Base-by-base conservation (phyloP, 2,329 filamentous ascomycete genomes). In the Pestalotiopsis fici region DNA sequence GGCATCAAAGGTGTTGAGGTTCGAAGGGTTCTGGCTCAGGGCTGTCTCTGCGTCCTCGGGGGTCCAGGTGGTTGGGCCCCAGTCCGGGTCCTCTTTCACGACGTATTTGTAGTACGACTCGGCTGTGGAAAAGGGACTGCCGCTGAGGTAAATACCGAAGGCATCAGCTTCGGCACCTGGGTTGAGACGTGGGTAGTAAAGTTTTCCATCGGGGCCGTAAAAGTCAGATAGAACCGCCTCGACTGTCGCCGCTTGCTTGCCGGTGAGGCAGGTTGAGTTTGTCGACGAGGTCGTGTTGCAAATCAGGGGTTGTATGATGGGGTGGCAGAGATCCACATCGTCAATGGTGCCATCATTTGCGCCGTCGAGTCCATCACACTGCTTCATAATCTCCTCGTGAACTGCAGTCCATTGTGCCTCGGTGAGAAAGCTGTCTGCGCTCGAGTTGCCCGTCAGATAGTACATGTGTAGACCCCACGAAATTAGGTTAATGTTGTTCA, bases 121-220 rank as follows among this genome's bases (percentile, higher is more conserved):
- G 4, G 60, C 23, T 31, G 83, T 84, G 2, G 72, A 69, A 70
- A 83, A 85, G 1, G 81, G 76, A 5, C 67, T 37, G 67, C 82
- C 83, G 50, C 74, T 76, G 63, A 83, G 79, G 13, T 83, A 71
- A 13, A 65, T 27, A 74, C 72, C 0, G 69, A 69, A 23, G 78
- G 77, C 4, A 80, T 69, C 64, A 4, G 80, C 69, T 68, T 85
- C 82, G 11, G 79, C 78, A 18, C 85, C 85, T 6, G 83, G 84
- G 60, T 85, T 80, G 73, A 87, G 80, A n/a, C 81, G 78, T 2
- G 85, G 85, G 71, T 83, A 87, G n/a, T 86, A 78, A 1, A 87
- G 74, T 3, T 77, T 75, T 37, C 84, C 84, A 28, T 63, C 39
- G 31, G 61, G 43, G 3, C 65, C 67, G 28, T 65, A 28, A 15